Evolutionary conservation across 495 filamentous ascomycete species (phyloP).

Genomic region (Aspergillus baeticus): DNA sequence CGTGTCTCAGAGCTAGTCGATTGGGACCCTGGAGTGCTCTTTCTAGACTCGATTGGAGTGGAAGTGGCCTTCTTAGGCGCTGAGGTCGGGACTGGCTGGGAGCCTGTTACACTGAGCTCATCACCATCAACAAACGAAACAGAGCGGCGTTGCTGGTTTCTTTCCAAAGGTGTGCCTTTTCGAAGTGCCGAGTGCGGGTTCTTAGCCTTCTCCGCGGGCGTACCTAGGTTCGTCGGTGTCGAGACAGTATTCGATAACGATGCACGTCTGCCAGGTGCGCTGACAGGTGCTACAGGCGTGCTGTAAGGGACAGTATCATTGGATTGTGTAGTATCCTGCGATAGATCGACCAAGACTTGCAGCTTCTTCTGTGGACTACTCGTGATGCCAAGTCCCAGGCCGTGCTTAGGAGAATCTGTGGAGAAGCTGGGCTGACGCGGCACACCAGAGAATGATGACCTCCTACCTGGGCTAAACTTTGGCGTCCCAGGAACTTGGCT

Average conservation of each 20-base stretch:
- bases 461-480: constrained; percentile 13
- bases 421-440: constrained; percentile 21
- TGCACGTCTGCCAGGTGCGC: neutral
- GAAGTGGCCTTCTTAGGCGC: neutral
- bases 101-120: constrained; percentile 10
- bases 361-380: constrained; percentile 25
- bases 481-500: constrained; percentile 1
- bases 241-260: constrained; percentile 10
- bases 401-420: constrained; percentile 9
- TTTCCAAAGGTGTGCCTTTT: constrained; percentile 19
- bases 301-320: neutral
- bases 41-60: neutral
- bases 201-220: constrained; percentile 17
- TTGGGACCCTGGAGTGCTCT: neutral
- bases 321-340: constrained; percentile 11
- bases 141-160: constrained; percentile 19
- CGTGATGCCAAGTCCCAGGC: constrained; percentile 34
- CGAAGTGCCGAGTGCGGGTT: constrained; percentile 25
- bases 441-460: constrained; percentile 26
- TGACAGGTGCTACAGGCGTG: constrained; percentile 12
- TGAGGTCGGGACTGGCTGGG: constrained; percentile 11
- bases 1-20: neutral
- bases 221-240: constrained; percentile 12
- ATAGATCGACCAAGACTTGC: neutral
- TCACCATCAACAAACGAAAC: constrained; percentile 28